Conservation (phyloP, 805 yeast genomes). For the Metschnikowia arizonensis region DNA sequence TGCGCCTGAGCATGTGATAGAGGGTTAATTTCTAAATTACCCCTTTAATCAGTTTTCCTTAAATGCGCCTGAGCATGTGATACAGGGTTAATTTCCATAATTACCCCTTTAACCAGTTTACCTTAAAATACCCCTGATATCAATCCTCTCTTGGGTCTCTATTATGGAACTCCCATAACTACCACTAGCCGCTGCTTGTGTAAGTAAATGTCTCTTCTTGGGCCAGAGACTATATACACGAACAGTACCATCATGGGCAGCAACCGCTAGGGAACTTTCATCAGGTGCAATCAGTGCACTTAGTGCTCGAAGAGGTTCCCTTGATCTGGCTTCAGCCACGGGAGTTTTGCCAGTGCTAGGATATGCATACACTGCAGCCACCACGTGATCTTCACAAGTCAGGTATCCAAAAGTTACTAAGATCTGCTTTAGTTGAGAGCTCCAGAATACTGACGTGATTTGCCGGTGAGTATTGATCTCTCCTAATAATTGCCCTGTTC, state of each 20-base stretch:
- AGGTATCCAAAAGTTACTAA: slow-evolving; percentile 83
- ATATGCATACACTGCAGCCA: slow-evolving; percentile 61
- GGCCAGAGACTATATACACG: slow-evolving; percentile 73
- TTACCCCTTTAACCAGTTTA: no score
- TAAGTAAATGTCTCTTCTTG: slow-evolving; percentile 25
- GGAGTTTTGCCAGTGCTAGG: slow-evolving; percentile 59
- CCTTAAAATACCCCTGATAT: slow-evolving; percentile 9
- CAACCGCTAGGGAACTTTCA: slow-evolving; percentile 58
- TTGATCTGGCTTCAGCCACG: slow-evolving; percentile 46
- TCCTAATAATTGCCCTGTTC: slow-evolving; percentile 65
- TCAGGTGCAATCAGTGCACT: slow-evolving; percentile 69
- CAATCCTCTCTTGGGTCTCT: slow-evolving; percentile 56
- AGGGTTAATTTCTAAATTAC: no score
- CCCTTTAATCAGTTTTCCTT: no score
- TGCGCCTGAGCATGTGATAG: no score
- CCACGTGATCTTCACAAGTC: slow-evolving; percentile 32
- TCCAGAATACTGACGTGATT: slow-evolving; percentile 79
- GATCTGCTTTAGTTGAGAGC: slow-evolving; percentile 55
- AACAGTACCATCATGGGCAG: slow-evolving; percentile 74
- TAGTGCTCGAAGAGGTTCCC: slow-evolving; percentile 50
- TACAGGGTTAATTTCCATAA: no score
- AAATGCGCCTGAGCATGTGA: no score
- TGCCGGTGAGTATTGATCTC: slow-evolving; percentile 62
- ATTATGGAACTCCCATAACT: slow-evolving; percentile 54
- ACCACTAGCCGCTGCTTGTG: slow-evolving; percentile 36